phyloP scores from a whole-genome alignment of 805 yeast species.

The Candida mattraensis region DNA sequence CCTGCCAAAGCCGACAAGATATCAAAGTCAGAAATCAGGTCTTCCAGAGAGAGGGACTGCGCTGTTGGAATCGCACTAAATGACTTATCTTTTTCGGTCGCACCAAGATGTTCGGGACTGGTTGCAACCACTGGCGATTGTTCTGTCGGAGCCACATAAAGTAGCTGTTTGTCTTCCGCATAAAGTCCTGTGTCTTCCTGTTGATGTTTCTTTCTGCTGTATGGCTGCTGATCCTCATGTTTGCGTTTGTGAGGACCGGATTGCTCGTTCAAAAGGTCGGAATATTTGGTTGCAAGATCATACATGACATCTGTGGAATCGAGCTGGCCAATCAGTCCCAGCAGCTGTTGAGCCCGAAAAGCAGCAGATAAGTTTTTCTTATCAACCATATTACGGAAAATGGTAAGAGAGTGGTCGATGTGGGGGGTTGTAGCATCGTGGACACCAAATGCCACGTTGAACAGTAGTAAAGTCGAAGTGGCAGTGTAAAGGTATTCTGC shows the following conservation, averaged over 20 bases:
- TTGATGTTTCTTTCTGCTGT: not conserved
- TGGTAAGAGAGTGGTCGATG: slow-evolving; percentile 62
- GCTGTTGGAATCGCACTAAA: not conserved
- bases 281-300: slow-evolving; percentile 6
- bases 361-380: slow-evolving; percentile 72
- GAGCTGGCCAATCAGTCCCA: slow-evolving; percentile 22
- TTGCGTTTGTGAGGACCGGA: not conserved
- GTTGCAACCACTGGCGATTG: not conserved
- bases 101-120: too few relatives aligned
- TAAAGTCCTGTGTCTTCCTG: not conserved
- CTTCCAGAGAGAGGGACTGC: slow-evolving; percentile 11
- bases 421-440: slow-evolving; percentile 68
- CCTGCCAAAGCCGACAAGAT: slow-evolving; percentile 14
- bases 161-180: not conserved
- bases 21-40: slow-evolving; percentile 17
- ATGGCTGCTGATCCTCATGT: not conserved
- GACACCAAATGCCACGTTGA: slow-evolving; percentile 73
- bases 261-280: not conserved
- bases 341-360: slow-evolving; percentile 59
- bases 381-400: slow-evolving; percentile 63
- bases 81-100: not conserved
- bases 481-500: slow-evolving; percentile 74
- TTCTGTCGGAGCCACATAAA: not conserved
- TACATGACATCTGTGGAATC: slow-evolving; percentile 7
- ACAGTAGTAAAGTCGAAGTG: slow-evolving; percentile 62